Conservation (phyloP, 176 grass and related monocot genomes). For the Oryza coarctata region DNA sequence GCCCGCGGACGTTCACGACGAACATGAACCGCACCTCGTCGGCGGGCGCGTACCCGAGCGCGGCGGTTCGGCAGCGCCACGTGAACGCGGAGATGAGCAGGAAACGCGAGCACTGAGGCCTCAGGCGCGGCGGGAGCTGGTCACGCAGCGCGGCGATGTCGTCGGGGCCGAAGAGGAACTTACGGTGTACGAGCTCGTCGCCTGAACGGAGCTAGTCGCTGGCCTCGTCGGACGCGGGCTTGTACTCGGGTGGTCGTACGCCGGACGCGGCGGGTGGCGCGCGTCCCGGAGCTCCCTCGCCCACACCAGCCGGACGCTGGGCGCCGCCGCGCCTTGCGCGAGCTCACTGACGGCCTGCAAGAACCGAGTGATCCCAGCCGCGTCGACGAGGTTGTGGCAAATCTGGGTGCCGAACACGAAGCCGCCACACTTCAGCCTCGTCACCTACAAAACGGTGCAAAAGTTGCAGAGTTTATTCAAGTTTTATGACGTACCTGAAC, state of each 20-base stretch:
- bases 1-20: constrained; percentile 35
- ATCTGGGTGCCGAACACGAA: constrained; percentile 41
- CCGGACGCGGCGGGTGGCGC: constrained; percentile 7
- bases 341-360: constrained; percentile 39
- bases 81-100: constrained; percentile 29
- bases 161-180: constrained; percentile 20
- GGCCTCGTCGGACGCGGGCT: constrained; percentile 13
- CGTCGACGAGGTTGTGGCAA: constrained; percentile 45
- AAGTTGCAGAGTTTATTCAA: not conserved
- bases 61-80: constrained; percentile 36
- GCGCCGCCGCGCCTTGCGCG: constrained; percentile 7
- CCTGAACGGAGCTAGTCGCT: constrained; percentile 22
- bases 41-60: constrained; percentile 30
- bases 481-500: constrained; percentile 22
- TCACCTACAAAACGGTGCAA: constrained; percentile 30
- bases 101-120: constrained; percentile 22
- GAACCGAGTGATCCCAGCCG: constrained; percentile 31
- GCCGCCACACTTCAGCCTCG: constrained; percentile 41
- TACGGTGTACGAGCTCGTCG: constrained; percentile 15
- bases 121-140: not conserved
- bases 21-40: constrained; percentile 41
- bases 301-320: constrained; percentile 41
- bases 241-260: constrained; percentile 32
- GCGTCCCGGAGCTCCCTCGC: constrained; percentile 37
- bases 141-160: constrained; percentile 5